Evolutionary conservation across 495 filamentous ascomycete species (phyloP).

Genomic region (Aspergillus haitiensis): DNA sequence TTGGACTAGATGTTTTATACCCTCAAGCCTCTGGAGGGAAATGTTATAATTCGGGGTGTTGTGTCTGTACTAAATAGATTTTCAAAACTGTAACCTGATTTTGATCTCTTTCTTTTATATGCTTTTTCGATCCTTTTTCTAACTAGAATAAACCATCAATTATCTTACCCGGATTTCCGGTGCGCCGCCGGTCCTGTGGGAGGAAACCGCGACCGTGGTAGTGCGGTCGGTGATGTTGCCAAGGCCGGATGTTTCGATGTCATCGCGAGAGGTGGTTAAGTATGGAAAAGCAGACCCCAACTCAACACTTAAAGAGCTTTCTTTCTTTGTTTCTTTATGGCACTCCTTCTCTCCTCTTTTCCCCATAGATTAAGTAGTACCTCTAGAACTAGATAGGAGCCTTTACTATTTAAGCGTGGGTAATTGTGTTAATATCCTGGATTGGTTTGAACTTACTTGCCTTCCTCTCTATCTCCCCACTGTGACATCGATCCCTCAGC

Average conservation of each 20-base stretch:
- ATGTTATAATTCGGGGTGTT: constrained; percentile 22
- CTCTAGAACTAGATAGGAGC: too few relatives aligned
- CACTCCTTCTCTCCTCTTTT: too few relatives aligned
- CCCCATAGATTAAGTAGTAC: too few relatives aligned
- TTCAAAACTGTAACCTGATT: constrained; percentile 21
- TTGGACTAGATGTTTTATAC: constrained; percentile 28
- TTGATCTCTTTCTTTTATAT: not conserved
- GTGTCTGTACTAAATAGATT: constrained; percentile 43
- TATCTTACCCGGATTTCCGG: too few relatives aligned
- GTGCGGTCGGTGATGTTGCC: constrained; percentile 16
- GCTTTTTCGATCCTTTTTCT: not conserved
- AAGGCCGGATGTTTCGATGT: constrained; percentile 19
- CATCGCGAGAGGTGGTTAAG: constrained; percentile 7
- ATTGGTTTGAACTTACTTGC: not conserved
- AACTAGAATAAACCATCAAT: too few relatives aligned
- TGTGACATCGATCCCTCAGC: constrained; percentile 35
- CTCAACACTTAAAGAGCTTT: not conserved
- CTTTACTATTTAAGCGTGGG: too few relatives aligned
- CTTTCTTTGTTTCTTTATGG: not conserved
- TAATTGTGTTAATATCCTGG: not conserved
- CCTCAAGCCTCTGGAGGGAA: constrained; percentile 10
- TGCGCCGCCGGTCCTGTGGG: too few relatives aligned
- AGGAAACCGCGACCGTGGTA: not conserved
- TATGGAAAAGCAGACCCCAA: not conserved
- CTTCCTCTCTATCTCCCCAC: constrained; percentile 19